Conservation (phyloP, 1,284 basidiomycete species). For the Naganishia albida region DNA sequence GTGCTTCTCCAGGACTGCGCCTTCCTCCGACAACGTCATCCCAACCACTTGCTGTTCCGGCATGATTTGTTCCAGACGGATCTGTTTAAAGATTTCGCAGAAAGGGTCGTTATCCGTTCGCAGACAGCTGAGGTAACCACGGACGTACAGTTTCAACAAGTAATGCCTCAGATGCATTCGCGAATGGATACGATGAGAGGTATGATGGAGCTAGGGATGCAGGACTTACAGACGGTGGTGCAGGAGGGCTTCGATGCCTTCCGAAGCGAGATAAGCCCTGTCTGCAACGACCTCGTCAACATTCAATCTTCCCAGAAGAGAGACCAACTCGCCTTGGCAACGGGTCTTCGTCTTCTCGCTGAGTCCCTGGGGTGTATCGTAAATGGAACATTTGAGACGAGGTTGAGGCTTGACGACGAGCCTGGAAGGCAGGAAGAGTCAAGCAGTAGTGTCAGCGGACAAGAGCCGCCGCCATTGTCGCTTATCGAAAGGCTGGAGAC, state of each 20-base stretch:
- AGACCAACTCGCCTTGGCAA: too few relatives aligned
- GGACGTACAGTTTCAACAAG: background rate
- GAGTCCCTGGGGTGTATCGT: background rate
- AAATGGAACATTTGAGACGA: slow-evolving; percentile 2
- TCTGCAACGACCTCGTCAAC: too few relatives aligned
- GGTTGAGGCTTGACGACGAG: too few relatives aligned
- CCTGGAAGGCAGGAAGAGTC: too few relatives aligned
- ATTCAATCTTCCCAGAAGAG: too few relatives aligned
- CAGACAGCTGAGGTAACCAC: background rate
- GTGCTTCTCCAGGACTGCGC: slow-evolving; percentile 1
- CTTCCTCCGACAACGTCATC: background rate
- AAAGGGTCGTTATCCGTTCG: background rate
- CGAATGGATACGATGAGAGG: background rate
- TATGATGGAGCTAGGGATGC: background rate
- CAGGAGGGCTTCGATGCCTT: too few relatives aligned
- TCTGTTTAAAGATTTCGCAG: background rate
- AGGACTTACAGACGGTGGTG: too few relatives aligned
- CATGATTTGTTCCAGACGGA: slow-evolving; percentile 2
- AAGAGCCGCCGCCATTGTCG: too few relatives aligned
- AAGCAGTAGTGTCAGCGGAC: too few relatives aligned
- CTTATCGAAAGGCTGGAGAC: too few relatives aligned
- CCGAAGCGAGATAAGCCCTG: too few relatives aligned
- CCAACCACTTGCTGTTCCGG: slow-evolving; percentile 1
- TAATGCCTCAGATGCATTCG: slow-evolving; percentile 8
- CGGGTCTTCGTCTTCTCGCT: background rate